Conservation (phyloP, 1,284 basidiomycete species). For the Apiotrichum montevideense region DNA sequence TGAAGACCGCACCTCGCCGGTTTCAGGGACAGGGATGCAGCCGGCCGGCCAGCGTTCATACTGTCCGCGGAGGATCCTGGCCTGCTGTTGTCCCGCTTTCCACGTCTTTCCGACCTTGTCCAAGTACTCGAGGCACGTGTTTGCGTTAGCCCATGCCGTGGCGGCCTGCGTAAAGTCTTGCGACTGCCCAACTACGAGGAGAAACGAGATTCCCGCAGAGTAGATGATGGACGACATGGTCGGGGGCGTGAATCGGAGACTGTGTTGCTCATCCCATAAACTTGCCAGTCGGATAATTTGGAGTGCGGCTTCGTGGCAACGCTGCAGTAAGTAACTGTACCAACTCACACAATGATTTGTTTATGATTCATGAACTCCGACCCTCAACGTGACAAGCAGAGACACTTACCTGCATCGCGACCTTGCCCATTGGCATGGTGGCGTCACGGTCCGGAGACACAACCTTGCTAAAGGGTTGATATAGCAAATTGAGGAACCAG, state of each 20-base stretch:
- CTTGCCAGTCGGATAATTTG: constrained; percentile 58
- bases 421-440: constrained; percentile 1
- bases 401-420: constrained; percentile 7
- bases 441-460: neutral
- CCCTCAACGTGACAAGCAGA: too few species aligned
- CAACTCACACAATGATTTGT: too few species aligned
- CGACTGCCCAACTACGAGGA: constrained; percentile 10
- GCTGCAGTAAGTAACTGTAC: constrained; percentile 16
- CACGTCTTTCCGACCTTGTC: constrained; percentile 7
- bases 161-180: constrained; percentile 2
- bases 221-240: constrained; percentile 61
- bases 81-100: constrained; percentile 7
- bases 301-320: constrained; percentile 59
- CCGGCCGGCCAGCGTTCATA: too few species aligned
- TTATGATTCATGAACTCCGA: too few species aligned
- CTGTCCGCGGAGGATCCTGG: neutral
- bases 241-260: constrained; percentile 59
- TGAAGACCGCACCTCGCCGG: too few species aligned
- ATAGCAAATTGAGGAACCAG: constrained; percentile 61
- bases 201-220: constrained; percentile 54
- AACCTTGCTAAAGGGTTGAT: constrained; percentile 52
- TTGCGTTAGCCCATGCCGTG: neutral
- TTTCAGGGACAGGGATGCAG: too few species aligned
- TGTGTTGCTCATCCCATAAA: constrained; percentile 57
- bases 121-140: constrained; percentile 4